These are phyloP conservation scores for Evernia prunastri DNA, from an alignment of 495 filamentous ascomycete genomes.

Conservation along the genomic window DNA sequence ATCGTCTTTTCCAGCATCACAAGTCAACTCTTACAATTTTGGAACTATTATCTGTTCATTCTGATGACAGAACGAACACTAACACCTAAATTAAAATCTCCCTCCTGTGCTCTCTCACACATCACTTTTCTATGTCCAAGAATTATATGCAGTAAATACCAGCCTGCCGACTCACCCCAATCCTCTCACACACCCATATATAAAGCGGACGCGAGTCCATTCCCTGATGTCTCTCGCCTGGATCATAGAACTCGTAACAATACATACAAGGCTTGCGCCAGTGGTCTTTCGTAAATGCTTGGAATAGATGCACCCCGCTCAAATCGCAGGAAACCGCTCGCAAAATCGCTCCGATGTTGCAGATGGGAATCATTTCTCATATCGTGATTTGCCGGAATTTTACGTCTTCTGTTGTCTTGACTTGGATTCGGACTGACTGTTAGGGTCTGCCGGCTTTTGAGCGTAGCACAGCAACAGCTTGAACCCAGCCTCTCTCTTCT, in stretches of 20 bases:
- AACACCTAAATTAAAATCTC: background rate
- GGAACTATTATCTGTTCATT: background rate
- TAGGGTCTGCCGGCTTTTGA: constrained; percentile 54
- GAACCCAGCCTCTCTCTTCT: constrained; percentile 77
- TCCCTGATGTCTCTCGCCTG: constrained; percentile 1
- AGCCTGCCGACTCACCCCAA: constrained; percentile 14
- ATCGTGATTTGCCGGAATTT: constrained; percentile 11
- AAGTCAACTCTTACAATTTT: background rate
- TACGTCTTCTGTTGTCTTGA: background rate
- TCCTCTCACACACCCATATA: constrained; percentile 12
- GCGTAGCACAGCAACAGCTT: constrained; percentile 88
- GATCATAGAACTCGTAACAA: constrained; percentile 7
- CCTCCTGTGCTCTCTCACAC: background rate
- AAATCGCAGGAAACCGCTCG: constrained; percentile 18
- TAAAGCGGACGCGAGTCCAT: background rate
- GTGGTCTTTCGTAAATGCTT: constrained; percentile 24
- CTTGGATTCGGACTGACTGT: constrained; percentile 2
- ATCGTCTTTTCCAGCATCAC: too few species aligned
- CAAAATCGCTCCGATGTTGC: constrained; percentile 3
- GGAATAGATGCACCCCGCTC: constrained; percentile 19
- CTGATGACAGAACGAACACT: background rate
- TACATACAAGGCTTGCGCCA: constrained; percentile 23
- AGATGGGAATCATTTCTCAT: constrained; percentile 10
- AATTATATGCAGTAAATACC: constrained; percentile 19
- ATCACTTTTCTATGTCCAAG: background rate